Conservation (phyloP, 23 red algal genomes). For the Cyanidium caldarium region DNA sequence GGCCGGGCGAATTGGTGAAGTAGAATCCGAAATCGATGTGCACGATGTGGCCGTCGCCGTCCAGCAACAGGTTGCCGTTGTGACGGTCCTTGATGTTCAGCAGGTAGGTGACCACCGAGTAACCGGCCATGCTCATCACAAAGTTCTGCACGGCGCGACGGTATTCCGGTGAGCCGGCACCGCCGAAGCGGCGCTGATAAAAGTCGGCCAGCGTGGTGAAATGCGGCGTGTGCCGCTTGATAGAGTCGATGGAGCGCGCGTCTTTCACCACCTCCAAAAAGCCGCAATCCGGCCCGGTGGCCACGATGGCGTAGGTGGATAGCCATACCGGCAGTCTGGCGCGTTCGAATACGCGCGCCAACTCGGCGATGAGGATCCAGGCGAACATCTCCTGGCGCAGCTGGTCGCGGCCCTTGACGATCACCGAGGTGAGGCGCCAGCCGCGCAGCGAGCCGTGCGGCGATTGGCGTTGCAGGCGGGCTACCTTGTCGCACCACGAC, state of each 20-base stretch:
- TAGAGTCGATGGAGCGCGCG: slow-evolving; percentile 63
- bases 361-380: slow-evolving; percentile 75
- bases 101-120: slow-evolving; percentile 80
- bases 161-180: slow-evolving; percentile 26
- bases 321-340: slow-evolving; percentile 50
- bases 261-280: slow-evolving; percentile 81
- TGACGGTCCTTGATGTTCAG: slow-evolving; percentile 99
- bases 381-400: slow-evolving; percentile 92
- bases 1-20: slow-evolving; percentile 79
- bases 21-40: slow-evolving; percentile 82
- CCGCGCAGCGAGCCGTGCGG: slow-evolving; percentile 48
- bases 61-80: slow-evolving; percentile 99
- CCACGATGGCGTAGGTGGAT: slow-evolving; percentile 74
- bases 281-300: slow-evolving; percentile 65
- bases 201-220: slow-evolving; percentile 73
- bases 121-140: slow-evolving; percentile 79
- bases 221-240: slow-evolving; percentile 83
- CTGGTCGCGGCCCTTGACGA: slow-evolving; percentile 93
- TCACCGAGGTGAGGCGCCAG: slow-evolving; percentile 59
- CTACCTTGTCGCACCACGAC: slow-evolving; percentile 43
- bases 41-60: slow-evolving; percentile 54
- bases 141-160: slow-evolving; percentile 56
- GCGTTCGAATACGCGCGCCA: slow-evolving; percentile 63
- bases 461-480: slow-evolving; percentile 39
- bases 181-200: slow-evolving; percentile 75